These are phyloP conservation scores for Ganoderma sinense DNA, from an alignment of 1,284 basidiomycete species.

Conservation along the genomic window DNA sequence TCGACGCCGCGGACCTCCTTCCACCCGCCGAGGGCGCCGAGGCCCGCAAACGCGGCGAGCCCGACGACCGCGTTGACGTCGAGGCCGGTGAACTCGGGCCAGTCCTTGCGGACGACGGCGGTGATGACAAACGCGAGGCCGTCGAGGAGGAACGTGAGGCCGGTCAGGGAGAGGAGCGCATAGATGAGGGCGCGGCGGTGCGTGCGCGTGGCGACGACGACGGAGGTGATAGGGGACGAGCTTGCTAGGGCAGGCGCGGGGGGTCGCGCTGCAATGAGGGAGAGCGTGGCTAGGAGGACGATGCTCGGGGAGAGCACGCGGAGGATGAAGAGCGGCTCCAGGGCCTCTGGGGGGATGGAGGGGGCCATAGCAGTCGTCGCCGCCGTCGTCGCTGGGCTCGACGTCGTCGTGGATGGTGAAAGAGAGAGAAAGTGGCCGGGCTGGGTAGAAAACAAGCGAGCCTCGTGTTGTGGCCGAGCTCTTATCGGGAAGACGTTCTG, in stretches of 20 bases:
- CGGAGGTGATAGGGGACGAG: constrained; percentile 74
- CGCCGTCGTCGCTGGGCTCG: constrained; percentile 41
- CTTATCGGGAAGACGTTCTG: constrained; percentile 34
- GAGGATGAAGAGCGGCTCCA: constrained; percentile 56
- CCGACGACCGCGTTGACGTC: constrained; percentile 74
- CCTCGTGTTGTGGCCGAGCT: constrained; percentile 34
- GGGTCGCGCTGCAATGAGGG: constrained; percentile 60
- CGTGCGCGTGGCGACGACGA: constrained; percentile 72
- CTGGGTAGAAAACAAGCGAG: constrained; percentile 28
- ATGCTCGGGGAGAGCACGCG: constrained; percentile 70
- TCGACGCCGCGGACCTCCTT: constrained; percentile 76
- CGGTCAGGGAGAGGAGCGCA: constrained; percentile 69
- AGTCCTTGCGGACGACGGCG: constrained; percentile 68
- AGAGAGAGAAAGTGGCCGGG: constrained; percentile 29
- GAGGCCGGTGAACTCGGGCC: constrained; percentile 70
- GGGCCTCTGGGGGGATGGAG: constrained; percentile 24
- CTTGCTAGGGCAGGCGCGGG: constrained; percentile 47
- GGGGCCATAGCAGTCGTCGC: constrained; percentile 33
- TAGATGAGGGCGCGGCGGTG: constrained; percentile 80
- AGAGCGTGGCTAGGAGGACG: constrained; percentile 65
- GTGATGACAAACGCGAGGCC: constrained; percentile 72
- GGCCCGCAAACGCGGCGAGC: constrained; percentile 68
- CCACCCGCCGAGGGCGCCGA: constrained; percentile 77
- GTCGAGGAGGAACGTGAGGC: constrained; percentile 89
- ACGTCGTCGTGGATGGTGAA: constrained; percentile 41